Conservation (phyloP, 2,329 filamentous ascomycete species). For the Fusarium aywerte region DNA sequence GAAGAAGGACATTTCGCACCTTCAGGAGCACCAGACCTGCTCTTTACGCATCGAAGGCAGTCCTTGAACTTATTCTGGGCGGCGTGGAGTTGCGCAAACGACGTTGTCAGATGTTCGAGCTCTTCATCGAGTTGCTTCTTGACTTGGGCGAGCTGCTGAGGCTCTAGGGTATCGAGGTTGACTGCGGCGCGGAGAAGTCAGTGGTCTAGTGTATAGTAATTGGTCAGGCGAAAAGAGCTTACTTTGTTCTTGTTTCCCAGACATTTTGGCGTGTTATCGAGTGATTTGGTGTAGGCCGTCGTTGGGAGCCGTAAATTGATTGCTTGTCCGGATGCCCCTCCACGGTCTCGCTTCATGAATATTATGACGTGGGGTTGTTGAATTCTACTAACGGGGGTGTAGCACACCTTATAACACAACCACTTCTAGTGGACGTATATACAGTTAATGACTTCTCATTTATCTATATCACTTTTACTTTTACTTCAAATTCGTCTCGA, state of each 20-base stretch:
- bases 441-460: neutral
- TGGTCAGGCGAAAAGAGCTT: neutral
- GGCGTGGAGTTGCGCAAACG: slow-evolving; percentile 87
- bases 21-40: slow-evolving; percentile 48
- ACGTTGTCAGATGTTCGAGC: slow-evolving; percentile 90
- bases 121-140: slow-evolving; percentile 98
- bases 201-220: neutral
- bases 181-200: slow-evolving; percentile 52
- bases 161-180: slow-evolving; percentile 78
- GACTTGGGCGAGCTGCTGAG: slow-evolving; percentile 86
- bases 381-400: slow-evolving; percentile 49
- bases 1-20: slow-evolving; percentile 40
- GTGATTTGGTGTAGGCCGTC: slow-evolving; percentile 12
- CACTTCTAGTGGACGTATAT: neutral
- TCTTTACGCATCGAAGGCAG: slow-evolving; percentile 80
- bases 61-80: slow-evolving; percentile 94
- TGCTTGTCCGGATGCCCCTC: slow-evolving; percentile 41
- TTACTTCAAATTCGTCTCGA: neutral
- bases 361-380: slow-evolving; percentile 48
- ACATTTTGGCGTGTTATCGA: slow-evolving; percentile 43
- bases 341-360: slow-evolving; percentile 45
- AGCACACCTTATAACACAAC: neutral
- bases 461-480: neutral
- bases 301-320: slow-evolving; percentile 8
- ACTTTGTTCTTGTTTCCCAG: slow-evolving; percentile 52